Conservation (phyloP, 495 filamentous ascomycete species). For the Staphylotrichum tortipilum region DNA sequence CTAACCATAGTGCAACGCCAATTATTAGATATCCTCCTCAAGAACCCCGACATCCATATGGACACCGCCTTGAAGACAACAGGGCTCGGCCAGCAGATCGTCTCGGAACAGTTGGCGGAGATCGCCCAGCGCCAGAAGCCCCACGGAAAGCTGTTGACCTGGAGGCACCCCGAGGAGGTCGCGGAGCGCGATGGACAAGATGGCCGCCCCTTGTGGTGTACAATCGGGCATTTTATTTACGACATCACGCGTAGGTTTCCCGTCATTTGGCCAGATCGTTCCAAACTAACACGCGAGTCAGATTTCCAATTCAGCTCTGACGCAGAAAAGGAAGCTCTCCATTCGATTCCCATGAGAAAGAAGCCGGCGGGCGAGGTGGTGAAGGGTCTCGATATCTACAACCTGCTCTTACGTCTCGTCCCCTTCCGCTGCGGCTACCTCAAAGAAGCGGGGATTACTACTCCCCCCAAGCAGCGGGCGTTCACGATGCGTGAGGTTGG, state of each 20-base stretch:
- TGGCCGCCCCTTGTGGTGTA: slow-evolving; percentile 4
- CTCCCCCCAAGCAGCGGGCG: background rate
- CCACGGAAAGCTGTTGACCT: background rate
- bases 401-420: background rate
- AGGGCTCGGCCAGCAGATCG: background rate
- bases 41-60: background rate
- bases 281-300: background rate
- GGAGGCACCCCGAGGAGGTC: background rate
- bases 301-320: background rate
- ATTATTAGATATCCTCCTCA: background rate
- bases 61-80: background rate
- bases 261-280: background rate
- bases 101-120: background rate
- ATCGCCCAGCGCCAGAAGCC: background rate
- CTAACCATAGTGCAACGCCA: no score
- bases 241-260: slow-evolving; percentile 3
- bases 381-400: background rate
- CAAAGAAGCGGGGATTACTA: background rate
- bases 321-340: background rate
- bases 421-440: background rate
- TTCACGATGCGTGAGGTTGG: background rate
- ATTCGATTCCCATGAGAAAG: background rate
- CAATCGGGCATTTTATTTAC: background rate
- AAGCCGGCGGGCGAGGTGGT: background rate
- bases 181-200: slow-evolving; percentile 1